A percentile compares a stretch with the other conserved stretches of the same genome.
Conservation (phyloP, 2,329 filamentous ascomycete genomes). For the Pestalotiopsis sp. region DNA sequence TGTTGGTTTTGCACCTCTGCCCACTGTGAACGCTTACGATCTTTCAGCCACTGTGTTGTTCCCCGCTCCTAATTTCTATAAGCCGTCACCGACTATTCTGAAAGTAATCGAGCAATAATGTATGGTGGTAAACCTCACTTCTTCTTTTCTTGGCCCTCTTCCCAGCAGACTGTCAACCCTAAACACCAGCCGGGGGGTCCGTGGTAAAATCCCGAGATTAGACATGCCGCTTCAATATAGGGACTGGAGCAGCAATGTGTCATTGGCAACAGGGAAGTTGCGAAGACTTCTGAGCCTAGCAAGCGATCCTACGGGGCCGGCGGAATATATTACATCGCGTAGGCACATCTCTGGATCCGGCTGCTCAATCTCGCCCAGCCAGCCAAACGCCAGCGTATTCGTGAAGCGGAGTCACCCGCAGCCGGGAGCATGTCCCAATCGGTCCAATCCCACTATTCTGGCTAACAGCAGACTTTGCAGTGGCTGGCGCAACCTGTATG, state of each 20-base stretch:
- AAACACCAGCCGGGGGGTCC: background rate
- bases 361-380: slow-evolving; percentile 5
- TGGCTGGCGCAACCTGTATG: background rate
- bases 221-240: background rate
- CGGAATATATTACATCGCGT: slow-evolving; percentile 9
- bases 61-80: too few species aligned
- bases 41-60: too few species aligned
- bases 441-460: background rate
- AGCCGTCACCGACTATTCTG: background rate
- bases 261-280: background rate
- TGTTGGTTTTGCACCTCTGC: too few species aligned
- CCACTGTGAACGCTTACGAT: too few species aligned
- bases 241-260: background rate
- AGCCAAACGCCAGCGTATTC: background rate
- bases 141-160: background rate
- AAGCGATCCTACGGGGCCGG: slow-evolving; percentile 1
- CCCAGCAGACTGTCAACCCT: background rate
- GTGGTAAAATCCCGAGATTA: background rate
- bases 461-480: background rate
- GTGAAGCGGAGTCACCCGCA: background rate
- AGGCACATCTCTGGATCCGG: slow-evolving; percentile 2
- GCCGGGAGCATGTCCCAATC: background rate
- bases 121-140: background rate
- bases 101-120: background rate
- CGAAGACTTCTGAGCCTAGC: background rate